Conservation (phyloP, 768 basidiomycete species). For the Phaeotremella skinneri region DNA sequence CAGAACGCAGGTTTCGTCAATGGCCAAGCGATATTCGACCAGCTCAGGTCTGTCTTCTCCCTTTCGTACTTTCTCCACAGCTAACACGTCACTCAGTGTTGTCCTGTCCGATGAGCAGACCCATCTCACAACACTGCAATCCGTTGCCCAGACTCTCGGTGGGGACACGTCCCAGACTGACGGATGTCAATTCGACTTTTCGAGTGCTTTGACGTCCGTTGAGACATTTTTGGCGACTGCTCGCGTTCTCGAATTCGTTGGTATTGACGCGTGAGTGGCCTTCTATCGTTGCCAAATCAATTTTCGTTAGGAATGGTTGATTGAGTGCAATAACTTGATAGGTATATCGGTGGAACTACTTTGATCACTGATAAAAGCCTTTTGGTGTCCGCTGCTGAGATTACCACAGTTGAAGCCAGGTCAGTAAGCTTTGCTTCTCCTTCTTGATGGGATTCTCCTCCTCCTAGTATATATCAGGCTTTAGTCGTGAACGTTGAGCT, state of each 20-base stretch:
- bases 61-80: background rate
- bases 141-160: conserved; percentile 17
- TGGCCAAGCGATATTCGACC: conserved; percentile 18
- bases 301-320: background rate
- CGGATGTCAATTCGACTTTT: conserved; percentile 30
- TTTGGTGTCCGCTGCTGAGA: conserved; percentile 16
- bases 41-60: conserved; percentile 11
- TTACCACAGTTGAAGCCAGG: conserved; percentile 27
- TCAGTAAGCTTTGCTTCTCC: background rate
- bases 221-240: conserved; percentile 26
- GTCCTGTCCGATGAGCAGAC: conserved; percentile 21
- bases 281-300: background rate
- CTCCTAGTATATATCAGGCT: background rate
- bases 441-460: too few relatives aligned
- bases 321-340: conserved; percentile 5
- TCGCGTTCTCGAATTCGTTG: conserved; percentile 30
- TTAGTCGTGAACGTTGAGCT: background rate
- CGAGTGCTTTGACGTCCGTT: conserved; percentile 16
- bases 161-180: conserved; percentile 11
- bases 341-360: conserved; percentile 26
- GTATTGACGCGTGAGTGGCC: conserved; percentile 27
- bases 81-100: conserved; percentile 6
- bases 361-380: conserved; percentile 18
- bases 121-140: conserved; percentile 22
- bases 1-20: conserved; percentile 16